Evolutionary conservation across 768 basidiomycete genomes (phyloP), one percentile per base, ranked within the genome.

Genomic region (Macrocybe gigantea): DNA sequence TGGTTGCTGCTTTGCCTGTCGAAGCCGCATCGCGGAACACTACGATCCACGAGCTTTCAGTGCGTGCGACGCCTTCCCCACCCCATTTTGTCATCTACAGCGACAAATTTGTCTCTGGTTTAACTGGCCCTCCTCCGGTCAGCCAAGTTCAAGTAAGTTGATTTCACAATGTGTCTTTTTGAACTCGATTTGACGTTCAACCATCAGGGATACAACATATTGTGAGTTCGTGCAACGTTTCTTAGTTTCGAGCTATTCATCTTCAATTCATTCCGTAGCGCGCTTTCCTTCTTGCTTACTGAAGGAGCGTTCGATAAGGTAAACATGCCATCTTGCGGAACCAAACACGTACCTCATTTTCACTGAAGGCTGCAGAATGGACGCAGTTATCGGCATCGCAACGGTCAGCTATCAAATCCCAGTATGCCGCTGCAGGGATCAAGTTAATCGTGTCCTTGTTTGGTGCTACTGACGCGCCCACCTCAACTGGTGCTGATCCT

Each of bases 401-500:
- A 33, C 71, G 79, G 30, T 50, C 69, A 9, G 33, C 67, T 10
- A 68, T 74, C 55, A 61, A 78, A 50, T 52, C 70, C 0, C 67
- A 75, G 48, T 82, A 82, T 55, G 67, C 66, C 15, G 68, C 72
- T 0, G 78, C 79, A 5, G 80, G 80, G 13, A 80, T 82, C 58
- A 75, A 73, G 14, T 56, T 83, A 40, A 70, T 83, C 45, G 80
- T 82, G 5, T 77, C 78, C 39, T 69, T 66, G 3, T 82, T 82
- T 52, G 77, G 77, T 5, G 67, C 75, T 5, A 62, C 68, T 9
- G 72, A 75, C 44, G 55, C 65, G 9, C 78, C 78, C 4, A 79
- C 77, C 11, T 66, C 68, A 8, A 56, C 46, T 13, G 73, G 72
- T 32, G 69, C 66, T 14, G 74, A 80, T 57, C 72, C 78, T 9